Percentiles rank a stretch among this genome's conserved stretches.
Evolutionary conservation across 2,329 filamentous ascomycete species (phyloP).

Genomic region (Amauroascus verrucosus): DNA sequence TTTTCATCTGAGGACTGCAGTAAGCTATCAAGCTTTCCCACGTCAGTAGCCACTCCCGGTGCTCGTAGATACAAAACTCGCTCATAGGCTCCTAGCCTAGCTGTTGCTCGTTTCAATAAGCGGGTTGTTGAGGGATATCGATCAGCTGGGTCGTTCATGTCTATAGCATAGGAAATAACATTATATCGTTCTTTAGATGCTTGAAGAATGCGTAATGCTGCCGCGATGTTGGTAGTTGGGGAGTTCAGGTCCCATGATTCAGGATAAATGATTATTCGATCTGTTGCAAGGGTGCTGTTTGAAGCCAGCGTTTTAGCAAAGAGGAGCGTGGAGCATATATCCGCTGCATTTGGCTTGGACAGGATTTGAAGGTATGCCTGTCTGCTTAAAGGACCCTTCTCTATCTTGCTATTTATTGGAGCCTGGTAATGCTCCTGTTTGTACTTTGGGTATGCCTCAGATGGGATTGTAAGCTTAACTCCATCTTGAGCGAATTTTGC

Average conservation of each 20-base stretch:
- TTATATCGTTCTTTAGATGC: conserved; percentile 31
- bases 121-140: conserved; percentile 12
- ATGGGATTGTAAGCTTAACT: background rate
- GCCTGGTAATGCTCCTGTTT: background rate
- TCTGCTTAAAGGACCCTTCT: conserved; percentile 17
- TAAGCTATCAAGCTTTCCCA: conserved; percentile 29
- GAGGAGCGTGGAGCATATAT: conserved; percentile 38
- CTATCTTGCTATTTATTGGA: background rate
- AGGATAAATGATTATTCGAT: conserved; percentile 40
- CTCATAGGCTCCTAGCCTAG: conserved; percentile 36
- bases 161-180: conserved; percentile 34
- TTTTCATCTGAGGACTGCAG: conserved; percentile 22
- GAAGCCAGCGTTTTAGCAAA: conserved; percentile 34
- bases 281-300: conserved; percentile 28
- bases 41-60: conserved; percentile 33
- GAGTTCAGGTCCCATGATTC: conserved; percentile 34
- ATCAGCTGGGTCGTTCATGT: conserved; percentile 24
- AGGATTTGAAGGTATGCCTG: conserved; percentile 38
- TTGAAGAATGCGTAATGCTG: conserved; percentile 31
- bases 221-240: conserved; percentile 21
- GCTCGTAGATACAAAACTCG: conserved; percentile 36
- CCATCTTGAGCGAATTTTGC: background rate
- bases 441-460: background rate
- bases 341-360: conserved; percentile 32
- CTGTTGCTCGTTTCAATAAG: conserved; percentile 21